These are phyloP conservation scores for Scorias spongiosa DNA, from an alignment of 2,329 filamentous ascomycete genomes.

Conservation along the genomic window DNA sequence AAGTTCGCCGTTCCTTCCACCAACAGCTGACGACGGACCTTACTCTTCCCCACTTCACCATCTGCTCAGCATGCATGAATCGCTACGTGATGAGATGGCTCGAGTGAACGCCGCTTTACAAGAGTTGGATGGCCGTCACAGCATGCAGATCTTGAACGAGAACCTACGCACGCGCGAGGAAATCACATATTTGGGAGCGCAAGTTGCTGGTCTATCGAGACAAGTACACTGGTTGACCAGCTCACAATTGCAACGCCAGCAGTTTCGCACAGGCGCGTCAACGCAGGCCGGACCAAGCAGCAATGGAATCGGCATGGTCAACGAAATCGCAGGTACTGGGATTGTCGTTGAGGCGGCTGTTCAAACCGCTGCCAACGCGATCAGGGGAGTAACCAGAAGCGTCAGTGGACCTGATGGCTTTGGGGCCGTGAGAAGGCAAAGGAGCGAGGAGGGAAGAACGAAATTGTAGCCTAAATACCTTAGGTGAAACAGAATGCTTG, in stretches of 20 bases:
- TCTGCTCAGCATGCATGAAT: slow-evolving; percentile 45
- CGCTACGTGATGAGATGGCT: slow-evolving; percentile 42
- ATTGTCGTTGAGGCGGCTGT: slow-evolving; percentile 5
- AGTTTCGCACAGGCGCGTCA: slow-evolving; percentile 7
- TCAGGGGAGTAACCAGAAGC: slow-evolving; percentile 15
- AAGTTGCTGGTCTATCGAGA: slow-evolving; percentile 42
- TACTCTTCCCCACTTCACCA: slow-evolving; percentile 39
- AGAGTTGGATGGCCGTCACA: slow-evolving; percentile 45
- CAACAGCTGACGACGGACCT: slow-evolving; percentile 16
- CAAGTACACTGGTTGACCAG: slow-evolving; percentile 50
- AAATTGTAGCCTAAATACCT: slow-evolving; percentile 13
- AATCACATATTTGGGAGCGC: slow-evolving; percentile 45
- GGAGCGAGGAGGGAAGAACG: slow-evolving; percentile 22
- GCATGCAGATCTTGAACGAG: slow-evolving; percentile 49
- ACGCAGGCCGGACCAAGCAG: slow-evolving; percentile 3
- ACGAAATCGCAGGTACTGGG: slow-evolving; percentile 15
- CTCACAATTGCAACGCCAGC: slow-evolving; percentile 34
- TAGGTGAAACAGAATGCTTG: not conserved
- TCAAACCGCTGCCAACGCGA: slow-evolving; percentile 9
- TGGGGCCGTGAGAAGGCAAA: slow-evolving; percentile 12
- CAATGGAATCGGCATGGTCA: slow-evolving; percentile 5
- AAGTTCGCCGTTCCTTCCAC: slow-evolving; percentile 12
- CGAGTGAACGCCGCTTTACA: slow-evolving; percentile 39
- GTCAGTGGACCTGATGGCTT: slow-evolving; percentile 7
- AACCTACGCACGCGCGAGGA: slow-evolving; percentile 46